A percentile compares a stretch with the other conserved stretches of the same genome.
phyloP scores from a whole-genome alignment of 257 asterid species.

The Fraxinus anomala region DNA sequence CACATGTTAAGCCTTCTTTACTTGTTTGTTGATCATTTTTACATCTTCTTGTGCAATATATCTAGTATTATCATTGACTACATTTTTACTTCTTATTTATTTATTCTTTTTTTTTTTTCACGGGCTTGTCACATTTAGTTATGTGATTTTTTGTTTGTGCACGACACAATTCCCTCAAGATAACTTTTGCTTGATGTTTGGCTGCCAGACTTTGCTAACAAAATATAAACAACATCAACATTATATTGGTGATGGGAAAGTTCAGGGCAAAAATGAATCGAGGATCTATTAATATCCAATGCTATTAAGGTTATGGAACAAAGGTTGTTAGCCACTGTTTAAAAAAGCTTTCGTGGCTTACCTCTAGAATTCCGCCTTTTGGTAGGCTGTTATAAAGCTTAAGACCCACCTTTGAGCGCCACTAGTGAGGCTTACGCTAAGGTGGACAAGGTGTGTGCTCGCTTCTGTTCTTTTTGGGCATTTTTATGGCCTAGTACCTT shows the following conservation, averaged over 20 bases:
- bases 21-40: neutral
- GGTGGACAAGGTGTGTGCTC: neutral
- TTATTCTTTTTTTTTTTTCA: neutral
- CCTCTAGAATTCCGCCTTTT: neutral
- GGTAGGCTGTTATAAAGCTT: neutral
- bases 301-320: neutral
- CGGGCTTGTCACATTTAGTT: neutral
- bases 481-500: neutral
- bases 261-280: neutral
- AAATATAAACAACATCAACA: neutral
- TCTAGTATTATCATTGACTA: neutral
- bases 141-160: slow-evolving; percentile 10
- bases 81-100: neutral
- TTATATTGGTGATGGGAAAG: neutral
- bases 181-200: neutral
- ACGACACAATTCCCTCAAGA: neutral
- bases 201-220: too few relatives aligned
- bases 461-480: neutral
- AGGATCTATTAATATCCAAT: neutral
- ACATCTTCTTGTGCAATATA: too few relatives aligned
- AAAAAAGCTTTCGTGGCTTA: neutral
- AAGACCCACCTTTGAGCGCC: neutral
- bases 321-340: neutral
- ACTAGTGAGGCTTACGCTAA: neutral
- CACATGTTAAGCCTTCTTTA: neutral